Evolutionary conservation across 2,329 filamentous ascomycete genomes (phyloP).

Genomic region (Pseudopyrenochaeta lycopersici): DNA sequence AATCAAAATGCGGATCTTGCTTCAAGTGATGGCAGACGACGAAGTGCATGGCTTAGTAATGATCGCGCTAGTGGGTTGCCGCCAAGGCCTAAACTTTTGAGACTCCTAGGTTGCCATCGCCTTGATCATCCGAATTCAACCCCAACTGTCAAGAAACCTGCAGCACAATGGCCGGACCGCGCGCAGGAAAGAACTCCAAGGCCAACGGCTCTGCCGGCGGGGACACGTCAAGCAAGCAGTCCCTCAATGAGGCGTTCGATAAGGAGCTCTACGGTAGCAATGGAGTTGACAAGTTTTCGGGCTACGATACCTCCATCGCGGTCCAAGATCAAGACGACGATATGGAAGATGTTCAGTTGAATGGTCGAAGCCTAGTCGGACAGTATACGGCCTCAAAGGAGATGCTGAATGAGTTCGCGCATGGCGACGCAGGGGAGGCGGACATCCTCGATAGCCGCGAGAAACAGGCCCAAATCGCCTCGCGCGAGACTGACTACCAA

Average conservation of each 20-base stretch:
- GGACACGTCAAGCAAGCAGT: conserved; percentile 88
- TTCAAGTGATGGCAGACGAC: no score
- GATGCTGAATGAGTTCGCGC: conserved; percentile 93
- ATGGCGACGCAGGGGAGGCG: conserved; percentile 89
- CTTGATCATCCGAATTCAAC: conserved; percentile 18
- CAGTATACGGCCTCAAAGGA: conserved; percentile 94
- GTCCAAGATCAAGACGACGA: conserved; percentile 80
- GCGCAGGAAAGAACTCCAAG: conserved; percentile 75
- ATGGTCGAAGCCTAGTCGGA: conserved; percentile 80
- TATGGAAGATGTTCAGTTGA: conserved; percentile 73
- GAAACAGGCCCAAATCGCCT: conserved; percentile 87
- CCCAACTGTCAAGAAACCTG: conserved; percentile 27
- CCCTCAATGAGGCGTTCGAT: conserved; percentile 88
- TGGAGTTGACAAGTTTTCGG: conserved; percentile 81
- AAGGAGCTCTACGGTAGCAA: conserved; percentile 81
- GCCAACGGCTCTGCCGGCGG: conserved; percentile 80
- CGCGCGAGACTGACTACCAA: conserved; percentile 97
- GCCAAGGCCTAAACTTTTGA: conserved; percentile 27
- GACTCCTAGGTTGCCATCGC: conserved; percentile 16
- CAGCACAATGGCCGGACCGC: conserved; percentile 46
- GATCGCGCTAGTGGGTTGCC: conserved; percentile 12
- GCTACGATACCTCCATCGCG: conserved; percentile 90
- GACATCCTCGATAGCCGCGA: conserved; percentile 87
- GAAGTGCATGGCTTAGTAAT: neutral
- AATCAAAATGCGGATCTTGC: no score